Evolutionary conservation across 2,329 filamentous ascomycete genomes (phyloP).

Genomic region (Sarocladiaceae sp.): DNA sequence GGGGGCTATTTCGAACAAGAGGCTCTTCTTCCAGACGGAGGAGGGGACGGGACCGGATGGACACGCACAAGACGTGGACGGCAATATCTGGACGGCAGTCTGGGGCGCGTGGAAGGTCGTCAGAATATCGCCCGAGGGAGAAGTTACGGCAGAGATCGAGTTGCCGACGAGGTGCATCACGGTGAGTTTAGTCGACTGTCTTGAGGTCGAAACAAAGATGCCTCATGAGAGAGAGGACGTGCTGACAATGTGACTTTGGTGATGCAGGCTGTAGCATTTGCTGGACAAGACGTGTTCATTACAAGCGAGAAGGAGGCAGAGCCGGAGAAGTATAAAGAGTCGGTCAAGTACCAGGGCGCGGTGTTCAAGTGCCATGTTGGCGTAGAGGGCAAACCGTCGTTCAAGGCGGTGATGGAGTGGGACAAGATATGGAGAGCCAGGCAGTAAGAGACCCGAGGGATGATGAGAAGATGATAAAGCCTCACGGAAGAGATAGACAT

Average conservation of each 20-base stretch:
- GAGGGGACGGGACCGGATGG: constrained; percentile 15
- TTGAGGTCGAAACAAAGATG: no score
- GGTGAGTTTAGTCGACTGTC: constrained; percentile 10
- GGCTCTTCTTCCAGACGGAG: constrained; percentile 11
- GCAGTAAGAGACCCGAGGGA: no score
- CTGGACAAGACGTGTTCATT: constrained; percentile 14
- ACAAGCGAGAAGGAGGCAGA: constrained; percentile 14
- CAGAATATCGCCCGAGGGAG: constrained; percentile 12
- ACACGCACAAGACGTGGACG: constrained; percentile 13
- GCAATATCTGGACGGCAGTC: constrained; percentile 15
- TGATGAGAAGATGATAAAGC: no score
- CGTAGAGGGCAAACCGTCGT: constrained; percentile 9
- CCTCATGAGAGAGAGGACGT: no score
- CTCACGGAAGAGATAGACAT: no score
- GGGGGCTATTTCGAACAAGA: constrained; percentile 11
- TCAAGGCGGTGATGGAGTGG: background rate
- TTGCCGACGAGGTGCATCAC: constrained; percentile 14
- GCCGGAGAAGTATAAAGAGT: constrained; percentile 15
- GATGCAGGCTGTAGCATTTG: constrained; percentile 13
- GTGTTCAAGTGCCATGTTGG: constrained; percentile 16
- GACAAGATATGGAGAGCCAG: background rate
- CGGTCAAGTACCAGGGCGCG: constrained; percentile 11
- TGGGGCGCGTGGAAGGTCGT: constrained; percentile 15
- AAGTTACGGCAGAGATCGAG: constrained; percentile 13
- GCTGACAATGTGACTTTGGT: background rate